phyloP scores from a whole-genome alignment of 345 rosid genomes.

The Erodium maritimum region DNA sequence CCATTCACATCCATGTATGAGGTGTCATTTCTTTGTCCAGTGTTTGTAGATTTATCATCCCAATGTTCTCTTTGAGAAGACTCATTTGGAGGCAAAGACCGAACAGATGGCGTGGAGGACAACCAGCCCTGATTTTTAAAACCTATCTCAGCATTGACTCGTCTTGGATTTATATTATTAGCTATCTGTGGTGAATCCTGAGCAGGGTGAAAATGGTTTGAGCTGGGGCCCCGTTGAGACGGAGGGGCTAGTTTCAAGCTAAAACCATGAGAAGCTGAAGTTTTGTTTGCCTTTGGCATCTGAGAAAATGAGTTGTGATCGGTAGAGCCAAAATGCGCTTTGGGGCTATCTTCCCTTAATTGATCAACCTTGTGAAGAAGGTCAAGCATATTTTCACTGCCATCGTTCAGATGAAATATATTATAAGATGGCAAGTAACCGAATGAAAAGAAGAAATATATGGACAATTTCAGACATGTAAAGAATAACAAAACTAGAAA shows the following conservation, averaged over 20 bases:
- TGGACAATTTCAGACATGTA: not conserved
- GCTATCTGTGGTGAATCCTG: conserved; percentile 23
- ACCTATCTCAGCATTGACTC: conserved; percentile 26
- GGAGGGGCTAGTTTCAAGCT: conserved; percentile 70
- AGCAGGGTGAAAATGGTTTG: conserved; percentile 25
- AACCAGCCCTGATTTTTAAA: conserved; percentile 27
- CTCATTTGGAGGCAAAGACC: conserved; percentile 26
- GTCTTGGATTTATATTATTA: conserved; percentile 19
- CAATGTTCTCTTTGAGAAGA: conserved; percentile 27
- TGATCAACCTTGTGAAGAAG: conserved; percentile 86
- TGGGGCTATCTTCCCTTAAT: conserved; percentile 33
- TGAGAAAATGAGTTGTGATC: conserved; percentile 28
- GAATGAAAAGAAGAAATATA: not conserved
- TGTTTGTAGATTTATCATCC: conserved; percentile 19
- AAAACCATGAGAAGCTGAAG: conserved; percentile 61
- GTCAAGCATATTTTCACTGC: conserved; percentile 85
- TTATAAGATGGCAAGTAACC: conserved; percentile 1
- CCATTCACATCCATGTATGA: conserved; percentile 12
- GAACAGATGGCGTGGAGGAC: conserved; percentile 35
- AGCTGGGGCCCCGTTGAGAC: conserved; percentile 40
- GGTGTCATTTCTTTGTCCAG: conserved; percentile 24
- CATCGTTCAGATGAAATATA: conserved; percentile 6
- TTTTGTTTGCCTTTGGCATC: conserved; percentile 37
- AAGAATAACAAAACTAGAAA: not conserved
- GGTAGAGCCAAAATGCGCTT: conserved; percentile 33